phyloP scores from a whole-genome alignment of 306 rosid genomes.

The Cajanus cajan region DNA sequence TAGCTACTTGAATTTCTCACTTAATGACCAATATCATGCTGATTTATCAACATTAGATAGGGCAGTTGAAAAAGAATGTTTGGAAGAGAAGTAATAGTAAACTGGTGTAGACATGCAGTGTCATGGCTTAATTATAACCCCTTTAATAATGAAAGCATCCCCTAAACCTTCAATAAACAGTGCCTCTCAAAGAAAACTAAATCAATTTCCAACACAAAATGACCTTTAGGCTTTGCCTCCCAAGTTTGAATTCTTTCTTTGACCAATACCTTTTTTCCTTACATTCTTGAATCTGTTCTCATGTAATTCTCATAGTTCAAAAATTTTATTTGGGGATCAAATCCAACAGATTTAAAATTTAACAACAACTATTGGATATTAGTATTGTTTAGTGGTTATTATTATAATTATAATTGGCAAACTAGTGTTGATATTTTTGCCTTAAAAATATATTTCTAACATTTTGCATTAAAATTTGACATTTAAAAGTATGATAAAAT shows the following conservation, averaged over 20 bases:
- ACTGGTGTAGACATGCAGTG: neutral
- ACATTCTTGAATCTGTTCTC: neutral
- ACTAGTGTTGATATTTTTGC: too few relatives aligned
- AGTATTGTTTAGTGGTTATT: too few relatives aligned
- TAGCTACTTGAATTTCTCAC: too few relatives aligned
- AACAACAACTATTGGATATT: too few relatives aligned
- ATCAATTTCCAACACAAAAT: constrained; percentile 28
- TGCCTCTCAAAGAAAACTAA: constrained; percentile 15
- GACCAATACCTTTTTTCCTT: constrained; percentile 5
- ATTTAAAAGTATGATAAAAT: too few relatives aligned
- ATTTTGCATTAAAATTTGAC: too few relatives aligned
- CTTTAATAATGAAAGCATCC: neutral
- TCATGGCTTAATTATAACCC: neutral
- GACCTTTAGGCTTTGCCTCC: constrained; percentile 24
- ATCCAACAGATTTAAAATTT: neutral
- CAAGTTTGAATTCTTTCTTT: constrained; percentile 17
- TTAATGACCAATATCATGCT: too few relatives aligned
- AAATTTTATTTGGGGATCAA: neutral
- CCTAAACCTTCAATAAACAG: constrained; percentile 19
- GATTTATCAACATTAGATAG: too few relatives aligned
- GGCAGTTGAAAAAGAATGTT: constrained; percentile 65
- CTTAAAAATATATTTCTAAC: too few relatives aligned
- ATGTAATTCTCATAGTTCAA: neutral
- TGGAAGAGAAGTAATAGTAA: constrained; percentile 47
- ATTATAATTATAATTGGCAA: too few relatives aligned